Evolutionary conservation across 1,284 basidiomycete genomes (phyloP).

Genomic region (Mycosarcoma mackinlayi): DNA sequence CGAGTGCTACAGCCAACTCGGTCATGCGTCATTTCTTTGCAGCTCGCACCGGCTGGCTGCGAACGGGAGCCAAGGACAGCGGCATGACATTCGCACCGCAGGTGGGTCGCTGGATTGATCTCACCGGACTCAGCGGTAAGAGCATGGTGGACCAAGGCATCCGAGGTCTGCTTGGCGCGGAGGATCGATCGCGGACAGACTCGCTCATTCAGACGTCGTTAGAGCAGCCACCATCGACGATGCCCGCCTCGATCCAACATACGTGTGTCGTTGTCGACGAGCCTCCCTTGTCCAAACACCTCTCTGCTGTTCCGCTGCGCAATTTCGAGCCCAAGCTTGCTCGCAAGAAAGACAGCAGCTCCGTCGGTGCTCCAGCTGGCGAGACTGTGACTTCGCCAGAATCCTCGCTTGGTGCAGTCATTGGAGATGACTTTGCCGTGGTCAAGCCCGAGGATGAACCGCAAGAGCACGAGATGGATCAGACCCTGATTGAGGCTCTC

Average conservation of each 20-base stretch:
- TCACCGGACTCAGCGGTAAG: slow-evolving; percentile 57
- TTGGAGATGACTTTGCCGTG: slow-evolving; percentile 13
- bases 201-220: slow-evolving; percentile 27
- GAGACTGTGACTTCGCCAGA: not conserved
- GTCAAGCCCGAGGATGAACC: slow-evolving; percentile 29
- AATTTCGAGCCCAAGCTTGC: slow-evolving; percentile 44
- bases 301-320: slow-evolving; percentile 33
- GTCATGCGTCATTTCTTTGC: slow-evolving; percentile 66
- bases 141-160: slow-evolving; percentile 50
- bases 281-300: slow-evolving; percentile 23
- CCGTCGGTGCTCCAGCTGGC: not conserved
- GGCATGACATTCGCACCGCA: slow-evolving; percentile 32
- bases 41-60: slow-evolving; percentile 65
- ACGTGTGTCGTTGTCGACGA: slow-evolving; percentile 64
- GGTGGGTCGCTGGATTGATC: slow-evolving; percentile 64
- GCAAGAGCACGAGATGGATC: slow-evolving; percentile 52
- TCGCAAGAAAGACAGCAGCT: slow-evolving; percentile 8
- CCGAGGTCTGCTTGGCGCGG: slow-evolving; percentile 35
- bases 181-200: slow-evolving; percentile 31
- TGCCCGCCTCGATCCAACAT: slow-evolving; percentile 60
- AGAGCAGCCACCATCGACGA: slow-evolving; percentile 19
- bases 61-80: slow-evolving; percentile 55
- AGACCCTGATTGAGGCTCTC: slow-evolving; percentile 53
- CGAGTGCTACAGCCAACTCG: slow-evolving; percentile 65
- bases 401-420: not conserved